Percentiles rank a stretch among this genome's conserved stretches.
Evolutionary conservation across 129 eudicot species (phyloP).

Genomic region (Centrapalus pauciflorus): DNA sequence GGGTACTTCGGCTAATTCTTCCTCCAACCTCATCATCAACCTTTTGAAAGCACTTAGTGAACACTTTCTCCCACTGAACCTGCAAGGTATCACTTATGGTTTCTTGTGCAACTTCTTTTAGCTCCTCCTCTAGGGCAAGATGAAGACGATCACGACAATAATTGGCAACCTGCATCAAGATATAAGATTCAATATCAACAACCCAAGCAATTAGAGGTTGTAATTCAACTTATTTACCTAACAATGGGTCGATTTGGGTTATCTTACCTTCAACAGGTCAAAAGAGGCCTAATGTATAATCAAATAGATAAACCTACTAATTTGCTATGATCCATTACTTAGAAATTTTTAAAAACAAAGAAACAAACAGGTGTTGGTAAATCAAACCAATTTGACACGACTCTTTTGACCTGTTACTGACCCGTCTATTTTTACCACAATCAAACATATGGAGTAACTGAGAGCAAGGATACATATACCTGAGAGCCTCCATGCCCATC

Average conservation of each 20-base stretch:
- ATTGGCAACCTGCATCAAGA: slow-evolving; percentile 48
- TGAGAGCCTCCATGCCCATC: slow-evolving; percentile 88
- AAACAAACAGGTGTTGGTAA: too few relatives aligned
- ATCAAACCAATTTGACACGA: background rate
- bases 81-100: slow-evolving; percentile 35
- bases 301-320: background rate
- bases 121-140: slow-evolving; percentile 49
- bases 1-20: slow-evolving; percentile 15
- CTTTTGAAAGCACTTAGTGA: slow-evolving; percentile 50
- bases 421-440: background rate
- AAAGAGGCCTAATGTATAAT: background rate
- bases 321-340: too few relatives aligned
- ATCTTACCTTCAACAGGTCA: background rate
- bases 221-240: background rate
- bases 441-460: background rate
- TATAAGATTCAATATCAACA: too few relatives aligned
- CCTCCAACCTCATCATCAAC: slow-evolving; percentile 82
- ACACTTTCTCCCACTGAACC: slow-evolving; percentile 54
- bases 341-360: too few relatives aligned
- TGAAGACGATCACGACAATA: slow-evolving; percentile 64
- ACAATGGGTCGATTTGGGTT: background rate
- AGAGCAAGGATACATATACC: slow-evolving; percentile 29
- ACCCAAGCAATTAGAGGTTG: too few relatives aligned
- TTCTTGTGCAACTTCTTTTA: slow-evolving; percentile 27
- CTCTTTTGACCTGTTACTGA: background rate